These are phyloP conservation scores for Meira miltonrushii DNA, from an alignment of 1,284 basidiomycete species.

Conservation along the genomic window DNA sequence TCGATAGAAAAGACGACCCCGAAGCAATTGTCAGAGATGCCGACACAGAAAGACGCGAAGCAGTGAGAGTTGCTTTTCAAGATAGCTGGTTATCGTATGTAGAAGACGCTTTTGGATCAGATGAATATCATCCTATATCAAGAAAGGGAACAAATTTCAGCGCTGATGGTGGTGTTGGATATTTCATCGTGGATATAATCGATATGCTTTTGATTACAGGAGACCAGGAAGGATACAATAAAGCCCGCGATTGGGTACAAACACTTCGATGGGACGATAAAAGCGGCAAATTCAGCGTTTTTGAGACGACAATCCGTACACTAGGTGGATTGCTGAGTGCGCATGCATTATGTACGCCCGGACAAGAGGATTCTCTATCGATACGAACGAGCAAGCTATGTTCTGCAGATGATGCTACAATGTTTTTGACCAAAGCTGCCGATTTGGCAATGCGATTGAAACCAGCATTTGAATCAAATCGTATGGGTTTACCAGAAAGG, in stretches of 20 bases:
- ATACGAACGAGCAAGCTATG: conserved; percentile 8
- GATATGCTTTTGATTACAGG: conserved; percentile 85
- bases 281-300: conserved; percentile 78
- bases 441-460: conserved; percentile 78
- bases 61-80: conserved; percentile 40
- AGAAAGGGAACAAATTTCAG: conserved; percentile 39
- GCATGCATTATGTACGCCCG: conserved; percentile 39
- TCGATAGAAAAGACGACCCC: neutral
- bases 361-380: conserved; percentile 12
- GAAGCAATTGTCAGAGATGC: conserved; percentile 11
- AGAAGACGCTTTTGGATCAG: conserved; percentile 46
- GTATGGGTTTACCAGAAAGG: conserved; percentile 73
- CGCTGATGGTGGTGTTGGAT: conserved; percentile 38
- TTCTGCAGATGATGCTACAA: conserved; percentile 23
- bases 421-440: conserved; percentile 53
- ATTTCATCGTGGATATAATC: conserved; percentile 53
- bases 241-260: conserved; percentile 73
- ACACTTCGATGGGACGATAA: conserved; percentile 67
- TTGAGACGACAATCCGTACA: conserved; percentile 81
- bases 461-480: conserved; percentile 63
- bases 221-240: conserved; percentile 68
- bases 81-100: conserved; percentile 47
- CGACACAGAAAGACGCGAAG: conserved; percentile 25
- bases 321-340: conserved; percentile 79
- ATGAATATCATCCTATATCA: conserved; percentile 49